A percentile compares a stretch with the other conserved stretches of the same genome.
These are phyloP conservation scores for Gossypium thurberi DNA, from an alignment of 345 rosid genomes.

Conservation along the genomic window DNA sequence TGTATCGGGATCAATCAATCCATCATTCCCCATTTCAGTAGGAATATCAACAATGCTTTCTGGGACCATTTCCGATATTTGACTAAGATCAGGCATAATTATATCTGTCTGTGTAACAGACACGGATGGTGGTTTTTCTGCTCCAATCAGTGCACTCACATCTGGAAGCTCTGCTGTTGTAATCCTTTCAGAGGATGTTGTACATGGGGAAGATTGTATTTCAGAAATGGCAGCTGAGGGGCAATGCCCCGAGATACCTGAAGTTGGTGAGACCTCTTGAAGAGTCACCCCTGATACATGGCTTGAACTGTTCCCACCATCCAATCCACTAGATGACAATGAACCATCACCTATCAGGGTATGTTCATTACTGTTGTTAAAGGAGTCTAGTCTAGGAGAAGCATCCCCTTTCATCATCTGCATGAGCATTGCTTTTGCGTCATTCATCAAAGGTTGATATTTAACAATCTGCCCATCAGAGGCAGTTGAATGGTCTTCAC, in stretches of 20 bases:
- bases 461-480: conserved; percentile 88
- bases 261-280: conserved; percentile 65
- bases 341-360: conserved; percentile 44
- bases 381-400: conserved; percentile 47
- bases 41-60: conserved; percentile 38
- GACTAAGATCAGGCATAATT: conserved; percentile 41
- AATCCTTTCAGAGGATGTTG: conserved; percentile 37
- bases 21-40: conserved; percentile 29
- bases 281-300: conserved; percentile 59
- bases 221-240: conserved; percentile 41
- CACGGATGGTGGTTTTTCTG: conserved; percentile 28
- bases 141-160: conserved; percentile 21
- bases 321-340: conserved; percentile 37
- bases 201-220: conserved; percentile 30
- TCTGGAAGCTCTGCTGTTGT: conserved; percentile 36
- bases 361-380: conserved; percentile 36
- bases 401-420: conserved; percentile 56
- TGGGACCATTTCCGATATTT: conserved; percentile 41
- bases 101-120: conserved; percentile 38
- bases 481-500: conserved; percentile 39
- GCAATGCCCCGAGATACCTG: conserved; percentile 24
- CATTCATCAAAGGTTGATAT: conserved; percentile 74
- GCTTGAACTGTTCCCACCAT: conserved; percentile 40
- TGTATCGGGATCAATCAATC: conserved; percentile 41
- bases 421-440: conserved; percentile 61